phyloP scores from a whole-genome alignment of 305 asterid species.

The Ilex paraguariensis region DNA sequence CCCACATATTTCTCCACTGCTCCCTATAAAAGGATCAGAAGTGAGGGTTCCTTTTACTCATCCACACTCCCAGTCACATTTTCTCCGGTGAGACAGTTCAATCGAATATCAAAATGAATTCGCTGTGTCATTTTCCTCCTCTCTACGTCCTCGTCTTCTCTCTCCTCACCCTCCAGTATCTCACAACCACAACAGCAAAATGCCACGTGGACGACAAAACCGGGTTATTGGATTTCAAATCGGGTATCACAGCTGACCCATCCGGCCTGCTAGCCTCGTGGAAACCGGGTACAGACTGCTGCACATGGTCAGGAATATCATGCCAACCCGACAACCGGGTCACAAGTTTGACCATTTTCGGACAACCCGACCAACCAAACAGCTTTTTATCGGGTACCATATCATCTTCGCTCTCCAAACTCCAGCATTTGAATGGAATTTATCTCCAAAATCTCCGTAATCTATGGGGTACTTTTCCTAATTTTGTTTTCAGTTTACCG shows the following conservation, averaged over 20 bases:
- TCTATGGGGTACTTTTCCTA: constrained; percentile 58
- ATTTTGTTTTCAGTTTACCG: constrained; percentile 33
- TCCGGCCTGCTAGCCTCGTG: constrained; percentile 54
- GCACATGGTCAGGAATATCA: constrained; percentile 59
- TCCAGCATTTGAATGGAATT: constrained; percentile 32
- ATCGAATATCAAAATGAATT: too few species aligned
- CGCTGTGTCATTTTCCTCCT: not conserved
- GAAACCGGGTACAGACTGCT: constrained; percentile 75
- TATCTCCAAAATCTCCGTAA: constrained; percentile 36
- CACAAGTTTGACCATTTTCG: constrained; percentile 25
- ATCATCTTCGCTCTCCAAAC: constrained; percentile 59
- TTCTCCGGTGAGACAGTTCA: too few species aligned
- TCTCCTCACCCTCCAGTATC: constrained; percentile 6
- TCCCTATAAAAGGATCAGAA: too few species aligned
- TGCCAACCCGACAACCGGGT: constrained; percentile 51
- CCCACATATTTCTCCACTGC: too few species aligned
- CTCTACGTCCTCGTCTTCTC: constrained; percentile 18
- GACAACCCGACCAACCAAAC: constrained; percentile 31
- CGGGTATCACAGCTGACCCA: constrained; percentile 76
- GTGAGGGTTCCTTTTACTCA: too few species aligned
- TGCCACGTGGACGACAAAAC: constrained; percentile 67
- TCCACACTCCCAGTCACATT: too few species aligned
- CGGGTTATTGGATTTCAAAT: constrained; percentile 61
- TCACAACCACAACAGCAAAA: constrained; percentile 34
- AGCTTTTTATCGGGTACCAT: constrained; percentile 52